These are phyloP conservation scores for Cenchrus americanus DNA, from an alignment of 176 grass and related monocot species.

Conservation along the genomic window DNA sequence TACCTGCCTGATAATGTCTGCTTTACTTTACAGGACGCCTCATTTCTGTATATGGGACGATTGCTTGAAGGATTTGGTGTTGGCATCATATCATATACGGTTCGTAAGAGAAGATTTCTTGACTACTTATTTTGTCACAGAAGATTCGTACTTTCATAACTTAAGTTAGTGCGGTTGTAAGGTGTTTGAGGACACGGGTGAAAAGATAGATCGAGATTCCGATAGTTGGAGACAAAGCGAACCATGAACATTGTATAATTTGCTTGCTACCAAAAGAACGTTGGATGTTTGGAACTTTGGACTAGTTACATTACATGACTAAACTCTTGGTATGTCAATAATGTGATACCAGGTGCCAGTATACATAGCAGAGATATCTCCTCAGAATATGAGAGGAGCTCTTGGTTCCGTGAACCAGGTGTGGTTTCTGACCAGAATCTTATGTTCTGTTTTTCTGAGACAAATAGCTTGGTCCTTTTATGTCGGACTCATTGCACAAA, in stretches of 20 bases:
- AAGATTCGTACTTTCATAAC: background rate
- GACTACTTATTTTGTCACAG: conserved; percentile 1
- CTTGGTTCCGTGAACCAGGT: conserved; percentile 95
- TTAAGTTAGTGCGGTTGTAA: conserved; percentile 16
- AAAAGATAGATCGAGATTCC: background rate
- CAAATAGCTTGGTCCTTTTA: background rate
- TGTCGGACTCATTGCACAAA: conserved; percentile 11
- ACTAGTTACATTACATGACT: background rate
- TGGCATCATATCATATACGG: conserved; percentile 87
- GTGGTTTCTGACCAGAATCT: background rate
- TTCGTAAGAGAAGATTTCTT: conserved; percentile 24
- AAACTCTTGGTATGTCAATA: background rate
- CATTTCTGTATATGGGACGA: conserved; percentile 93
- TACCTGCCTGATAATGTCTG: background rate
- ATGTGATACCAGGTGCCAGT: conserved; percentile 77
- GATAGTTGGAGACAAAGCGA: background rate
- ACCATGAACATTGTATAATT: background rate
- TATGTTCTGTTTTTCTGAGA: conserved; percentile 4
- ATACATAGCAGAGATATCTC: conserved; percentile 94
- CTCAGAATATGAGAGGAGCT: conserved; percentile 92
- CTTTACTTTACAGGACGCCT: conserved; percentile 65
- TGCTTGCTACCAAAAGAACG: background rate
- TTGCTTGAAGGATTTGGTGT: conserved; percentile 96
- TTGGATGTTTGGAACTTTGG: conserved; percentile 7
- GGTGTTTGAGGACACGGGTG: background rate